Evolutionary conservation across 129 eudicot species (phyloP).

Genomic region (Sambucus nigra): DNA sequence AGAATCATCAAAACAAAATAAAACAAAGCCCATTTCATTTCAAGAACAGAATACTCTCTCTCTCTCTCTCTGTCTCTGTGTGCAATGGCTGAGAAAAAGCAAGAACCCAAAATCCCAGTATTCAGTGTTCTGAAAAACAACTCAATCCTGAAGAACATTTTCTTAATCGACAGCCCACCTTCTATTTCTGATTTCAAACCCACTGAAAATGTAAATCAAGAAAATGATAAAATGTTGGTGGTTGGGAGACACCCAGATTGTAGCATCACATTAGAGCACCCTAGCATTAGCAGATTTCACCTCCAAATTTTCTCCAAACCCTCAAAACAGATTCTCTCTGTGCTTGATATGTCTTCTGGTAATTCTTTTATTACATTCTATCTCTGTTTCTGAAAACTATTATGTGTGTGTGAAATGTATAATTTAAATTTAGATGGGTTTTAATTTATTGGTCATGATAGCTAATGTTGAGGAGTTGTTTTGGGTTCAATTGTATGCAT

Average conservation of each 20-base stretch:
- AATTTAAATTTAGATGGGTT: background rate
- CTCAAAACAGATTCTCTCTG: conserved; percentile 31
- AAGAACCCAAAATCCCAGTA: conserved; percentile 45
- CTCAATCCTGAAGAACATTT: conserved; percentile 81
- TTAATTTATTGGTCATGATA: no score
- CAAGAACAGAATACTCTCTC: conserved; percentile 3
- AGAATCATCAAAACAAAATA: background rate
- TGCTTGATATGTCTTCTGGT: conserved; percentile 81
- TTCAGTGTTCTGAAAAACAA: conserved; percentile 75
- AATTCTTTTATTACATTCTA: background rate
- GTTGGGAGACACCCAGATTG: conserved; percentile 94
- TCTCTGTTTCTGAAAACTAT: background rate
- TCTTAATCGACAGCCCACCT: conserved; percentile 52
- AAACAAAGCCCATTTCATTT: background rate
- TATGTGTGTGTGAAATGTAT: background rate
- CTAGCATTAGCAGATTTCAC: conserved; percentile 90
- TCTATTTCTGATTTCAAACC: conserved; percentile 4
- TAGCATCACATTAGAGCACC: conserved; percentile 73
- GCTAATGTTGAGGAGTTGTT: no score
- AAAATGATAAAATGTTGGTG: conserved; percentile 40
- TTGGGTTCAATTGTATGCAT: no score
- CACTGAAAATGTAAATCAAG: conserved; percentile 7
- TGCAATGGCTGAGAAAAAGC: conserved; percentile 26
- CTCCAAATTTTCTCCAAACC: conserved; percentile 75
- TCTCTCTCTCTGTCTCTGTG: conserved; percentile 7